These are phyloP conservation scores for Diversispora eburnea DNA, from an alignment of 192 early-diverging fungal species.

Conservation along the genomic window DNA sequence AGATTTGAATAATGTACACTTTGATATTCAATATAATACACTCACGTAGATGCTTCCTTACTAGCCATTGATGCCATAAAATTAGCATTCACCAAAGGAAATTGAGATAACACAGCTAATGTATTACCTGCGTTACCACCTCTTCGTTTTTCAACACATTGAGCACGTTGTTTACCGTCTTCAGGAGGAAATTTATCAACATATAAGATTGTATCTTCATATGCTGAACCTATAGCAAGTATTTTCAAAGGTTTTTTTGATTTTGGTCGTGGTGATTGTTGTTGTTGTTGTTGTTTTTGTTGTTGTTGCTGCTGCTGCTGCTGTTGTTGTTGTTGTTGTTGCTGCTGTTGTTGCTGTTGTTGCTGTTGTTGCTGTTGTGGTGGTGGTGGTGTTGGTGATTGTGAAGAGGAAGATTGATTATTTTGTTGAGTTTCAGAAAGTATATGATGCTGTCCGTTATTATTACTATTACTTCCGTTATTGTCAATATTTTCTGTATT, in stretches of 20 bases:
- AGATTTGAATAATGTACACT: not conserved
- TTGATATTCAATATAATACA: not conserved
- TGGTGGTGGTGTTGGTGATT: too few species aligned
- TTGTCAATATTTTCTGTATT: too few species aligned
- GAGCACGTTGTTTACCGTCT: conserved; percentile 58
- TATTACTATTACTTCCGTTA: too few species aligned
- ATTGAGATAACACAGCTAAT: conserved; percentile 53
- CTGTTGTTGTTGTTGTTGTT: too few species aligned
- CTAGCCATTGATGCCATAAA: conserved; percentile 53
- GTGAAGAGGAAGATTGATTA: too few species aligned
- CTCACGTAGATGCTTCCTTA: conserved; percentile 46
- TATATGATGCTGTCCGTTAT: too few species aligned
- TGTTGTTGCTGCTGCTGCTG: too few species aligned
- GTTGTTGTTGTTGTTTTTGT: too few species aligned
- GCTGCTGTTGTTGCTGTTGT: too few species aligned
- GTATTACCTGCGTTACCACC: conserved; percentile 65
- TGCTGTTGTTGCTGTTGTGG: too few species aligned
- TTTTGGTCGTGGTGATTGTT: too few species aligned
- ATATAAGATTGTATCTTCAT: conserved; percentile 60
- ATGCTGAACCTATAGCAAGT: conserved; percentile 49
- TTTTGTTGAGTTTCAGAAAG: too few species aligned
- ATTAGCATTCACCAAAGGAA: conserved; percentile 37
- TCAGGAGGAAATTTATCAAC: conserved; percentile 57
- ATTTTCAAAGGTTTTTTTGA: conserved; percentile 12
- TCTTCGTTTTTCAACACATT: conserved; percentile 55